Conservation (phyloP, 805 yeast genomes). For the Brettanomyces custersianus region DNA sequence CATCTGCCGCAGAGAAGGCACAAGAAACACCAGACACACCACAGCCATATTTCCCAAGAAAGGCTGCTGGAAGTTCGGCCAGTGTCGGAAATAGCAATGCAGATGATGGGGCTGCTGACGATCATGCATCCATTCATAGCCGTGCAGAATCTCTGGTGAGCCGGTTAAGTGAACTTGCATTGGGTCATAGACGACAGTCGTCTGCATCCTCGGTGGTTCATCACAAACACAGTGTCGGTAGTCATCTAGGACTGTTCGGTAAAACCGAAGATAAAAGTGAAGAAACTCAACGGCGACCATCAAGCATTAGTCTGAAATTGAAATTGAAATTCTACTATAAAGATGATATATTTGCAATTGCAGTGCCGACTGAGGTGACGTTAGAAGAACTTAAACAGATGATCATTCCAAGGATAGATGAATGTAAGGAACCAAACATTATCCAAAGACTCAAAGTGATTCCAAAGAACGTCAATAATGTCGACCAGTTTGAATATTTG, state of each 20-base stretch:
- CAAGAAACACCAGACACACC: constrained; percentile 4
- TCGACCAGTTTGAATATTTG: constrained; percentile 14
- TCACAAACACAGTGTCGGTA: too few species aligned
- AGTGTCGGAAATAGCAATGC: background rate
- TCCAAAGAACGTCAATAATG: constrained; percentile 21
- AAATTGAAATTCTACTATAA: constrained; percentile 71
- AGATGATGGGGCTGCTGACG: background rate
- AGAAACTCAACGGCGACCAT: background rate
- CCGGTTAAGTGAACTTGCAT: constrained; percentile 16
- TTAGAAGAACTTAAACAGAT: constrained; percentile 18
- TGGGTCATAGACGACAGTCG: constrained; percentile 3
- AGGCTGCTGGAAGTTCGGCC: background rate
- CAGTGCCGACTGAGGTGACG: constrained; percentile 18
- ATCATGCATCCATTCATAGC: constrained; percentile 9
- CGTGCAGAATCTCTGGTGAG: constrained; percentile 11
- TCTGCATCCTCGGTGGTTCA: constrained; percentile 5
- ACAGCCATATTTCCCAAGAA: background rate
- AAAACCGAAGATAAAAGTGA: background rate
- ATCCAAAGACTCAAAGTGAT: constrained; percentile 16
- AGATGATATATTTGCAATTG: constrained; percentile 72
- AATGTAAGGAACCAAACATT: constrained; percentile 17
- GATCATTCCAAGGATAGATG: constrained; percentile 24
- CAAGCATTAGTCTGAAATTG: constrained; percentile 26
- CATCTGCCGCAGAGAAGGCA: constrained; percentile 19
- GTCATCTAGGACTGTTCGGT: constrained; percentile 1